Evolutionary conservation across 1,284 basidiomycete species (phyloP).

Genomic region (Ganoderma resinaceum): DNA sequence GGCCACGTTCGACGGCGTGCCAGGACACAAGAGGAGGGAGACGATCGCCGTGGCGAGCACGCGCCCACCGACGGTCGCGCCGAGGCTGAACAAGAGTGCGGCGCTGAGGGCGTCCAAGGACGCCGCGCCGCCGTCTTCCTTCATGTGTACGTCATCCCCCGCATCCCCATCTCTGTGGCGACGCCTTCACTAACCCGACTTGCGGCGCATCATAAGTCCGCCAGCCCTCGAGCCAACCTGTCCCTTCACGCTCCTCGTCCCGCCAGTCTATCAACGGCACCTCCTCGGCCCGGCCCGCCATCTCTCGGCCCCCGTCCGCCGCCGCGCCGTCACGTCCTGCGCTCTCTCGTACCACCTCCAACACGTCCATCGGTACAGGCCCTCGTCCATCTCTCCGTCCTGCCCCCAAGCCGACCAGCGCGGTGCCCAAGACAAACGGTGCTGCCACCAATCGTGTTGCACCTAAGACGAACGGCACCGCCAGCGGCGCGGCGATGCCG

Average conservation of each 20-base stretch:
- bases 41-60: slow-evolving; percentile 72
- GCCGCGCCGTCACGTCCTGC: slow-evolving; percentile 40
- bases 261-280: slow-evolving; percentile 35
- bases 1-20: slow-evolving; percentile 74
- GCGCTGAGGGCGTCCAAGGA: slow-evolving; percentile 67
- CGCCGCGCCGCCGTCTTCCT: slow-evolving; percentile 63
- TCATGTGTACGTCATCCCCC: slow-evolving; percentile 59
- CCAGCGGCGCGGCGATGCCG: slow-evolving; percentile 3
- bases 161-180: background rate
- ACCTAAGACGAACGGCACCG: slow-evolving; percentile 22
- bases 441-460: slow-evolving; percentile 18
- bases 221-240: slow-evolving; percentile 20
- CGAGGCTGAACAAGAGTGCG: slow-evolving; percentile 75
- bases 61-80: slow-evolving; percentile 66
- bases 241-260: slow-evolving; percentile 36
- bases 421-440: slow-evolving; percentile 17
- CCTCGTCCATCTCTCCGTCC: slow-evolving; percentile 22
- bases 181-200: background rate
- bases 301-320: slow-evolving; percentile 37
- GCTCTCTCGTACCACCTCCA: slow-evolving; percentile 33
- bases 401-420: slow-evolving; percentile 12
- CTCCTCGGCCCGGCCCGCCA: slow-evolving; percentile 28
- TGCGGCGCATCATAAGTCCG: slow-evolving; percentile 30
- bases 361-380: slow-evolving; percentile 1
- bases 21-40: slow-evolving; percentile 82